phyloP scores from a whole-genome alignment of 1,284 basidiomycete species.

The Ceratobasidium sp. region DNA sequence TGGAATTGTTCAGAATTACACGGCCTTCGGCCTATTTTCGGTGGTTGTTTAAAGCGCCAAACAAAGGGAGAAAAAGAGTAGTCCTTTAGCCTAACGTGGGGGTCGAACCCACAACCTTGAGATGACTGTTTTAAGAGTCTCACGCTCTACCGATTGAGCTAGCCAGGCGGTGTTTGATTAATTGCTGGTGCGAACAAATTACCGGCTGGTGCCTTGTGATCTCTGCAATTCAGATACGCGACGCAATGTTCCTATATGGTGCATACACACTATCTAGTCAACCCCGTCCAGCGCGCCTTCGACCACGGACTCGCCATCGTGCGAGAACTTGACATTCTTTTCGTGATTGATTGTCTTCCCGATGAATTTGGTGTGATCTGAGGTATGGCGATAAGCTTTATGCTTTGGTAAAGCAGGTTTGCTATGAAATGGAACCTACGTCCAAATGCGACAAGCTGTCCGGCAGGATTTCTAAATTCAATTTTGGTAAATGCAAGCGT shows the following conservation, averaged over 20 bases:
- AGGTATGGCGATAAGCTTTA: constrained; percentile 39
- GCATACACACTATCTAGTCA: background rate
- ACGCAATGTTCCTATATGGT: no score
- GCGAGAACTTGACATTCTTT: constrained; percentile 82
- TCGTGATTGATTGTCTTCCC: constrained; percentile 74
- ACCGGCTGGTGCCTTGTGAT: background rate
- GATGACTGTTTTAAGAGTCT: constrained; percentile 41
- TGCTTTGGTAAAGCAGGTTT: no score
- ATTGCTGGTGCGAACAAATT: background rate
- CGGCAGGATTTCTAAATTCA: constrained; percentile 75
- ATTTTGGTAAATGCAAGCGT: constrained; percentile 83
- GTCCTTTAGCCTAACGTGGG: constrained; percentile 33
- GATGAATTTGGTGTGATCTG: constrained; percentile 90
- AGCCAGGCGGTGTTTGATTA: constrained; percentile 13
- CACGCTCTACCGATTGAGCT: constrained; percentile 43
- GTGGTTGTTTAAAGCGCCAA: no score
- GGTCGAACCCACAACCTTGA: constrained; percentile 39
- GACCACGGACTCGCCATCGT: constrained; percentile 75
- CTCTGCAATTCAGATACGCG: background rate
- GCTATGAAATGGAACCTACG: no score
- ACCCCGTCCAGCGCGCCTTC: constrained; percentile 60
- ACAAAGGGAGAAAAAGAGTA: background rate
- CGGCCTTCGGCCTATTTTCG: no score
- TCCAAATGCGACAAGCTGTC: constrained; percentile 85
- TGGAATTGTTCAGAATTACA: no score